phyloP scores from a whole-genome alignment of 176 grass and related monocot species.

The Musa beccarii region DNA sequence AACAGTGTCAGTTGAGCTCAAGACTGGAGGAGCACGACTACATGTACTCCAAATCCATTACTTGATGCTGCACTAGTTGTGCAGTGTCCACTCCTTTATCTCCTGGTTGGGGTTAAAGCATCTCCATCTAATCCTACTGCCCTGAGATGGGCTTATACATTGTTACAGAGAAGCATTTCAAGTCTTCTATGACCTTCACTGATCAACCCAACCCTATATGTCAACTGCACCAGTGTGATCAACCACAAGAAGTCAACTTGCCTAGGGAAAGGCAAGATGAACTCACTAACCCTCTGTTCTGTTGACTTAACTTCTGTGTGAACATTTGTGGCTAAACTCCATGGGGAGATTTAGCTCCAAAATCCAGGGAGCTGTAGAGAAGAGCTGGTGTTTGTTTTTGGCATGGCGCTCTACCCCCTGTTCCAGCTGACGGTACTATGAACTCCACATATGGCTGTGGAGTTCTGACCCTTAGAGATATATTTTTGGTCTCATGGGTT shows the following conservation, averaged over 20 bases:
- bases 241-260: background rate
- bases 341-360: background rate
- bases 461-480: background rate
- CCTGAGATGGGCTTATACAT: background rate
- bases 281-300: background rate
- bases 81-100: background rate
- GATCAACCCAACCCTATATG: background rate
- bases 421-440: background rate
- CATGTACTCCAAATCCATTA: background rate
- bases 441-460: constrained; percentile 13
- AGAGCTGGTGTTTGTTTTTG: constrained; percentile 21
- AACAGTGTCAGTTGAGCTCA: background rate
- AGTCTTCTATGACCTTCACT: too few relatives aligned
- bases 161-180: background rate
- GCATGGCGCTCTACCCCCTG: constrained; percentile 8
- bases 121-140: background rate
- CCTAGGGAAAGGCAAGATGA: constrained; percentile 2
- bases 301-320: background rate
- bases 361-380: background rate
- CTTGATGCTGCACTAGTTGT: background rate
- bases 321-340: constrained; percentile 11
- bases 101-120: background rate
- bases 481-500: constrained; percentile 18
- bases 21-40: background rate
- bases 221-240: background rate